Percentiles rank a stretch among this genome's conserved stretches.
Conservation (phyloP, 2,329 filamentous ascomycete genomes). For the Allantophomopsis cytisporea region DNA sequence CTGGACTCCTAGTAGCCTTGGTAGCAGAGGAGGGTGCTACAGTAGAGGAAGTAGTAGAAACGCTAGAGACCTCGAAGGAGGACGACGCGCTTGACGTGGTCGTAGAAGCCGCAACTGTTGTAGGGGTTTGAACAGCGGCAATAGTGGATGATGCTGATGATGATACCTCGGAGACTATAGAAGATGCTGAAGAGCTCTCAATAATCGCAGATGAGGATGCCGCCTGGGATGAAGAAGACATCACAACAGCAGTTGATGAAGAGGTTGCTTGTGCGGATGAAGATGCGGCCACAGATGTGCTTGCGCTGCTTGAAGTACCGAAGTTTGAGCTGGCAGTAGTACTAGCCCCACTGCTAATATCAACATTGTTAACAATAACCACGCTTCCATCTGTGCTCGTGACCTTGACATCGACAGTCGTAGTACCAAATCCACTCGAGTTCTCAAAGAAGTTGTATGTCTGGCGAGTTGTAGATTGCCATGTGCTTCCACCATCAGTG, state of each 20-base stretch:
- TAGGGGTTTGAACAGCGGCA: no score
- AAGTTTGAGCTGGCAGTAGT: slow-evolving; percentile 13
- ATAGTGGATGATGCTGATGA: no score
- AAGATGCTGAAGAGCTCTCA: no score
- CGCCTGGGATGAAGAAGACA: no score
- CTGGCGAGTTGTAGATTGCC: slow-evolving; percentile 38
- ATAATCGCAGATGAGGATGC: no score
- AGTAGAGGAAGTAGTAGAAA: no score
- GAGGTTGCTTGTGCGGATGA: background rate
- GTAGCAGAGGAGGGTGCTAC: no score
- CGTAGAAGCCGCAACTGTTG: no score
- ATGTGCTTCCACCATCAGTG: slow-evolving; percentile 42
- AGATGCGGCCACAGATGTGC: background rate
- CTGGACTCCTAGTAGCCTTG: no score
- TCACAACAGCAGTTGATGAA: background rate
- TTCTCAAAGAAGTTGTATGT: slow-evolving; percentile 52
- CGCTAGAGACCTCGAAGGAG: no score
- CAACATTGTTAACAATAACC: slow-evolving; percentile 36
- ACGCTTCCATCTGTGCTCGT: slow-evolving; percentile 36
- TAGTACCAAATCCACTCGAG: slow-evolving; percentile 37
- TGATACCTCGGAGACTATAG: no score
- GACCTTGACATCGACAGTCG: slow-evolving; percentile 38
- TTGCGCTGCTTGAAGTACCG: slow-evolving; percentile 1
- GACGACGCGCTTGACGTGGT: no score
- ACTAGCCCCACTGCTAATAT: slow-evolving; percentile 16